Evolutionary conservation across 768 basidiomycete genomes (phyloP), one percentile per base, ranked within the genome.

Genomic region (Paxillus ammoniavirescens): DNA sequence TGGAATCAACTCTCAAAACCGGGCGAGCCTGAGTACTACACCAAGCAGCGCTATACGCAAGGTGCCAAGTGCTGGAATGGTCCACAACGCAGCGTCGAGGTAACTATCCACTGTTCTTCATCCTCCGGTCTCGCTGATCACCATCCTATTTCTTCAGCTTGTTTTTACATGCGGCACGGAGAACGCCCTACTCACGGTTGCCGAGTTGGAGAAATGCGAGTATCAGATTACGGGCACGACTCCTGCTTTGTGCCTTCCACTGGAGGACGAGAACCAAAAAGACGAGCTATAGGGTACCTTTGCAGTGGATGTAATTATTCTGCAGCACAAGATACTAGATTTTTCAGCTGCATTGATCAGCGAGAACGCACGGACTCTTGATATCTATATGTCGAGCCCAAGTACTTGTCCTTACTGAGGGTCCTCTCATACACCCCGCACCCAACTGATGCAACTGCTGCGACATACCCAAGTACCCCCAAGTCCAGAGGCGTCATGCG

Each of bases 41-140:
- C 79, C 43, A 86, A 82, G 62, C 93, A 96, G 63, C 70, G 82
- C 13, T 99, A 98, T 74, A 83, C 84, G 36, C 76, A 80, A 49
- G 97, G 96, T 38, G 79, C 93, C 5, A 84, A 86, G 64, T 98
- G 96, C 75, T 97, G 95, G 96, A 97, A 97, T 63, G 96, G 97
- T 1, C 97, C 97, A 4, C 81, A 90, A 58, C 83, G 96, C 30
- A 93, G 82, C 56, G 88, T 93, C 31, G 78, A 83, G 66, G 93
- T 91, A 68, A 47, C 80, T 71, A 15, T 46, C 49, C 14, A 21
- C 33, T 30, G 36, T 7, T 43, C 5, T 49, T 30, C 10, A 14
- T 42, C 35, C 17, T 14, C 45, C 42, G 6, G 18, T 13, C 10
- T n/a, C 8, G 30, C 57, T 64, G 8, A 56, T 53, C 44, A 14